A percentile compares a stretch with the other conserved stretches of the same genome.
Conservation (phyloP, 306 rosid genomes). For the Fagus sylvatica region DNA sequence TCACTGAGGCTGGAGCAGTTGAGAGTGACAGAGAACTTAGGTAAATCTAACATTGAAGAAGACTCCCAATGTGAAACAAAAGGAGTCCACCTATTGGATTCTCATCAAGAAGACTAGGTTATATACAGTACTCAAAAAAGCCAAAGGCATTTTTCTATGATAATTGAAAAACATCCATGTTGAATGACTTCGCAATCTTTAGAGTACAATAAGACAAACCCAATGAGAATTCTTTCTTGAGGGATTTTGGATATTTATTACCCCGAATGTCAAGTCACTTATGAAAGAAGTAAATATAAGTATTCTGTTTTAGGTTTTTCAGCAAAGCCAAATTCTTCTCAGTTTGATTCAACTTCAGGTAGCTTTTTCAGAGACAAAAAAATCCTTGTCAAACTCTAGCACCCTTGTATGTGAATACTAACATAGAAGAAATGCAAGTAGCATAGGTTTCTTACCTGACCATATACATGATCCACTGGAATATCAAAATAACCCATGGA, state of each 20-base stretch:
- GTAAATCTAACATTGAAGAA: neutral
- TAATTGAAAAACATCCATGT: neutral
- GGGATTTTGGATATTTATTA: too few species aligned
- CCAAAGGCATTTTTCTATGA: neutral
- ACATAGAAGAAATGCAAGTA: slow-evolving; percentile 5
- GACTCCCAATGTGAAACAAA: neutral
- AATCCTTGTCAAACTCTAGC: slow-evolving; percentile 5
- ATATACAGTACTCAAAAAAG: neutral
- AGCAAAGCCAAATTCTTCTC: neutral
- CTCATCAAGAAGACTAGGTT: neutral
- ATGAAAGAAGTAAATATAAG: neutral
- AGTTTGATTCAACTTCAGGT: neutral
- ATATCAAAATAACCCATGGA: slow-evolving; percentile 99
- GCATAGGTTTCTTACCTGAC: slow-evolving; percentile 61
- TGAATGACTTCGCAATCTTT: neutral
- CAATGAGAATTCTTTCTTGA: too few species aligned
- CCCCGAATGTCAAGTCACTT: neutral
- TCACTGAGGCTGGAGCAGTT: neutral
- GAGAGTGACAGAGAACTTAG: neutral
- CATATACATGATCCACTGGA: slow-evolving; percentile 97
- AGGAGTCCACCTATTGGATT: neutral
- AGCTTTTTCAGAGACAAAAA: neutral
- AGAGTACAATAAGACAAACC: neutral
- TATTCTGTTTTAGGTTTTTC: neutral
- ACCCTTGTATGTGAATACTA: neutral